Conservation (phyloP, 1,284 basidiomycete species). For the Tilletia setariae region DNA sequence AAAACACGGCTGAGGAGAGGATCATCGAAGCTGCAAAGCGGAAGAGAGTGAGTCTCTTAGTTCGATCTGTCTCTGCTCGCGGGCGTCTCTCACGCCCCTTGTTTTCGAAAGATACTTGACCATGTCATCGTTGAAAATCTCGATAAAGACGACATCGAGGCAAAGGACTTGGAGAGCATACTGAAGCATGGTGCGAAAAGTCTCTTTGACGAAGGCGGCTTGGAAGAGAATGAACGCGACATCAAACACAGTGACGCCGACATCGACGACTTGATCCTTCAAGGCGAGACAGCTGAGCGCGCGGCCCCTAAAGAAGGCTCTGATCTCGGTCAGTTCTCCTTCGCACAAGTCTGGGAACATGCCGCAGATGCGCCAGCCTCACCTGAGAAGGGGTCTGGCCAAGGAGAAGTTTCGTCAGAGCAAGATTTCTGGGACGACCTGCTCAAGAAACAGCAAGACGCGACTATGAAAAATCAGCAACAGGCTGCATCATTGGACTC, state of each 20-base stretch:
- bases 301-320: slow-evolving; percentile 21
- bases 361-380: slow-evolving; percentile 23
- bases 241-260: slow-evolving; percentile 49
- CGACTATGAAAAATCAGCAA: slow-evolving; percentile 5
- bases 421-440: slow-evolving; percentile 48
- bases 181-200: slow-evolving; percentile 54
- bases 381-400: slow-evolving; percentile 20
- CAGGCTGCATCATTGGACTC: neutral
- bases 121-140: slow-evolving; percentile 53
- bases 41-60: slow-evolving; percentile 45
- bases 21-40: slow-evolving; percentile 51
- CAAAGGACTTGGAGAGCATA: slow-evolving; percentile 48
- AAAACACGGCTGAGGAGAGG: slow-evolving; percentile 54
- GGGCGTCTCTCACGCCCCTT: too few species aligned
- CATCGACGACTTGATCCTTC: slow-evolving; percentile 48
- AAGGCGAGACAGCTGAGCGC: slow-evolving; percentile 36
- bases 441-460: slow-evolving; percentile 45
- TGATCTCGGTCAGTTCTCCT: slow-evolving; percentile 39
- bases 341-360: slow-evolving; percentile 52
- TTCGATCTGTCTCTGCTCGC: slow-evolving; percentile 20
- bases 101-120: slow-evolving; percentile 35
- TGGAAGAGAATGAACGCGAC: slow-evolving; percentile 41
- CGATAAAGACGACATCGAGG: slow-evolving; percentile 38
- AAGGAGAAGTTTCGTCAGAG: slow-evolving; percentile 23
- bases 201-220: slow-evolving; percentile 51